phyloP scores from a whole-genome alignment of 805 yeast genomes.

The Ogataea thermomethanolica region DNA sequence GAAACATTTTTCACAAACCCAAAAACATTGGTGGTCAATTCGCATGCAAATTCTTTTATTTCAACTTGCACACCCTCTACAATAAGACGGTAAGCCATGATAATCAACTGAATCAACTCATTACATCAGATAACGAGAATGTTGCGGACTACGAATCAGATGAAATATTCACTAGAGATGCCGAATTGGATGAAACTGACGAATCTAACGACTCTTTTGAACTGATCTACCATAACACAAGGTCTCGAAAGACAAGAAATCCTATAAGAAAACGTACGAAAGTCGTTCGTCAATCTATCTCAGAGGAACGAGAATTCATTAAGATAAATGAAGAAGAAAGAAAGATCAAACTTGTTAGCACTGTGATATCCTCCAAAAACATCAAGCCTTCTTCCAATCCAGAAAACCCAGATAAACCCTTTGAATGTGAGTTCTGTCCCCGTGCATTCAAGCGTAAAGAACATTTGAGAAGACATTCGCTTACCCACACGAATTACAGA shows the following conservation, averaged over 20 bases:
- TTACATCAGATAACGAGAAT: conserved; percentile 1
- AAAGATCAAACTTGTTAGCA: conserved; percentile 17
- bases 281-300: no score
- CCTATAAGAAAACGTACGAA: no score
- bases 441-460: conserved; percentile 28
- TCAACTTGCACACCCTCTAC: conserved; percentile 14
- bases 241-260: neutral
- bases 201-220: neutral
- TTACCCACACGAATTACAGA: conserved; percentile 27
- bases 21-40: conserved; percentile 5
- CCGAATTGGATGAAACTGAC: conserved; percentile 3
- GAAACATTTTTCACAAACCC: conserved; percentile 22
- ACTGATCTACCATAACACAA: neutral
- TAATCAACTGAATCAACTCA: neutral
- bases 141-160: conserved; percentile 12
- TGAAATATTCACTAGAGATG: neutral
- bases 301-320: no score
- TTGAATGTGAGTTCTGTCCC: conserved; percentile 26
- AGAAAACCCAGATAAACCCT: conserved; percentile 18
- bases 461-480: conserved; percentile 26
- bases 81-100: neutral
- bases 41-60: conserved; percentile 11
- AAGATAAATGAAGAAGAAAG: conserved; percentile 5
- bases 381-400: conserved; percentile 22
- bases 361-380: conserved; percentile 23